Conservation (phyloP, 768 basidiomycete genomes). For the Sutorius australiensis region DNA sequence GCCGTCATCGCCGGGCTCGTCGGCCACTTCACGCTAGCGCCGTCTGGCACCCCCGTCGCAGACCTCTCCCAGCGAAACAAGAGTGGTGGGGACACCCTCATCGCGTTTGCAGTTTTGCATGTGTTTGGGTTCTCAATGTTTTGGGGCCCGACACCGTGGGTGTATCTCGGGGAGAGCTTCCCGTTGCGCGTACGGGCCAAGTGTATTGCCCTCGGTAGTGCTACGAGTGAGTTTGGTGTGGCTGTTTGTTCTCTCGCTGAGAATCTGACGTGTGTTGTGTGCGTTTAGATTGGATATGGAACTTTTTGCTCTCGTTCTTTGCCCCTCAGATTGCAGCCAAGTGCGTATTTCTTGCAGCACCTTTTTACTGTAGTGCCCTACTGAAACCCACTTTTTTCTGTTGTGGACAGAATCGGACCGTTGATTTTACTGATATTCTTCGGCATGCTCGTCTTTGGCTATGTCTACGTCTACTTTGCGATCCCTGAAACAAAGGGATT, state of each 20-base stretch:
- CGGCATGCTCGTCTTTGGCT: slow-evolving; percentile 68
- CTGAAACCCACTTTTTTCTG: neutral
- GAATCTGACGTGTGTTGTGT: neutral
- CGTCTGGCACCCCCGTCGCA: slow-evolving; percentile 41
- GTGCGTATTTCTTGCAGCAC: slow-evolving; percentile 26
- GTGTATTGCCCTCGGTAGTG: slow-evolving; percentile 67
- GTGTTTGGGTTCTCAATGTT: slow-evolving; percentile 68
- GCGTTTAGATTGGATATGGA: slow-evolving; percentile 59
- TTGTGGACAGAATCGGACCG: slow-evolving; percentile 53
- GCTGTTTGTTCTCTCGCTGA: neutral
- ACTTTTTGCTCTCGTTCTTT: slow-evolving; percentile 71
- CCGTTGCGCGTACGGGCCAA: slow-evolving; percentile 75
- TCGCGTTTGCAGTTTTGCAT: slow-evolving; percentile 73
- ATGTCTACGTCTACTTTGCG: slow-evolving; percentile 70
- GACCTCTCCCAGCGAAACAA: slow-evolving; percentile 52
- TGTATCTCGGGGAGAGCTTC: slow-evolving; percentile 79
- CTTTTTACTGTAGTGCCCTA: neutral
- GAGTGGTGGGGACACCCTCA: slow-evolving; percentile 47
- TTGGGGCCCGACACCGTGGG: slow-evolving; percentile 76
- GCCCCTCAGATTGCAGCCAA: slow-evolving; percentile 59
- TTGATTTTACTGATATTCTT: slow-evolving; percentile 77
- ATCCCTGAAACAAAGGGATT: slow-evolving; percentile 81
- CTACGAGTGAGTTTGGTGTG: slow-evolving; percentile 35
- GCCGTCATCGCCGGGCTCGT: slow-evolving; percentile 66
- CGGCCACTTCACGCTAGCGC: slow-evolving; percentile 65